Conservation (phyloP, 169 alveolate genomes). For the Perkinsus chesapeaki region DNA sequence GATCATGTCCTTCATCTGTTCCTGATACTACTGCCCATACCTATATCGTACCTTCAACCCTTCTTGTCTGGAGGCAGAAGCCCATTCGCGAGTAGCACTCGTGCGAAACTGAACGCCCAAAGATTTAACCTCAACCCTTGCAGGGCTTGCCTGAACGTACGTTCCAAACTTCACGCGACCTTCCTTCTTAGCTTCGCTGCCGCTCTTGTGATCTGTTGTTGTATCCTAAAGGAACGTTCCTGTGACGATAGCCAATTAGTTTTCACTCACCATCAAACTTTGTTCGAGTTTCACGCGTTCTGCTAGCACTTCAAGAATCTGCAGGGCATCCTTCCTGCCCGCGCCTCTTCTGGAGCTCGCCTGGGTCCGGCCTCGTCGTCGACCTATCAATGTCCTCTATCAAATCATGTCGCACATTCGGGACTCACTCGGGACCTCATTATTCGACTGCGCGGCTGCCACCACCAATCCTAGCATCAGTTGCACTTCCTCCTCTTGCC, state of each 20-base stretch:
- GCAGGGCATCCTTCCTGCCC: neutral
- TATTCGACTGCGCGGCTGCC: neutral
- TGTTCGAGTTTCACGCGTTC: neutral
- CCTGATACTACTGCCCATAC: too few species aligned
- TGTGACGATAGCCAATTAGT: neutral
- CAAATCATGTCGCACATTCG: neutral
- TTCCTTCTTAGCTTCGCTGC: neutral
- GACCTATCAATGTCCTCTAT: neutral
- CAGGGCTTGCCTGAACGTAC: neutral
- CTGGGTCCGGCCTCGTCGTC: neutral
- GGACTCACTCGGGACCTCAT: neutral
- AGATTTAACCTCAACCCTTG: neutral
- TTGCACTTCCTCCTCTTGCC: neutral
- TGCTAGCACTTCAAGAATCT: neutral
- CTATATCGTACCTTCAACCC: too few species aligned
- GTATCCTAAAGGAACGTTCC: neutral
- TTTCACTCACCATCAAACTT: neutral
- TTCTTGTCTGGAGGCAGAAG: too few species aligned
- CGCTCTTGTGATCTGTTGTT: neutral
- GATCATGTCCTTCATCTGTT: too few species aligned
- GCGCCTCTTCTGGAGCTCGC: neutral
- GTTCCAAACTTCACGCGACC: neutral
- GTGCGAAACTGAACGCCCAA: neutral
- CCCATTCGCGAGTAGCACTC: neutral
- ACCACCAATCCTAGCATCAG: neutral